These are phyloP conservation scores for Albugo laibachii DNA, from an alignment of 352 stramenopile species.

Conservation along the genomic window DNA sequence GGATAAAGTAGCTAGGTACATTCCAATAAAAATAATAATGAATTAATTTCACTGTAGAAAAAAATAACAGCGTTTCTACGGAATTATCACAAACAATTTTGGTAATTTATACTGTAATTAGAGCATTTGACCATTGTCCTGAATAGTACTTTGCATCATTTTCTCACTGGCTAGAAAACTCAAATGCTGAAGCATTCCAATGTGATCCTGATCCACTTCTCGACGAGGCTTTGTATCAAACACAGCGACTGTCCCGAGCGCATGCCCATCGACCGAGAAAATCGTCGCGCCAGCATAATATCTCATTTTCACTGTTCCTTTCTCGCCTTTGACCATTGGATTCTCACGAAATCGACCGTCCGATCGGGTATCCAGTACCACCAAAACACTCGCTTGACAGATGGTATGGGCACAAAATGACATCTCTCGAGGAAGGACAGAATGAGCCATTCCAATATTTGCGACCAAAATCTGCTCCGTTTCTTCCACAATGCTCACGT, in stretches of 20 bases:
- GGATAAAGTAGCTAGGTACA: too few species aligned
- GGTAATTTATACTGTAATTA: background rate
- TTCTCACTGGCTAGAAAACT: conserved; percentile 77
- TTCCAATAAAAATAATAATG: too few species aligned
- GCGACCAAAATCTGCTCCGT: conserved; percentile 66
- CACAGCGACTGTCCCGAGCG: conserved; percentile 64
- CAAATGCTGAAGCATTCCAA: conserved; percentile 72
- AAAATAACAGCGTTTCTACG: too few species aligned
- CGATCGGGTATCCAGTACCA: conserved; percentile 71
- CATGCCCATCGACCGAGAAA: conserved; percentile 56
- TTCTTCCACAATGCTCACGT: conserved; percentile 73
- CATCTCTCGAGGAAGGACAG: conserved; percentile 53
- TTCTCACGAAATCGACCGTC: conserved; percentile 76
- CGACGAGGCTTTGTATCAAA: conserved; percentile 59
- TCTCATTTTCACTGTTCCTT: conserved; percentile 66
- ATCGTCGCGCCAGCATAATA: conserved; percentile 76
- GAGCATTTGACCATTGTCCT: background rate
- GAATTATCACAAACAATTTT: background rate
- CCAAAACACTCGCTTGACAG: conserved; percentile 52
- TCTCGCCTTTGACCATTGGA: conserved; percentile 73
- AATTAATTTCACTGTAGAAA: too few species aligned
- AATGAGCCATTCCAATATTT: conserved; percentile 72
- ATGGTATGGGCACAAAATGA: conserved; percentile 78
- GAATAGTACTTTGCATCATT: conserved; percentile 59
- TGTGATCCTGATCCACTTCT: conserved; percentile 70